Conservation (phyloP, 176 grass and related monocot genomes). For the Metroxylon sagu region DNA sequence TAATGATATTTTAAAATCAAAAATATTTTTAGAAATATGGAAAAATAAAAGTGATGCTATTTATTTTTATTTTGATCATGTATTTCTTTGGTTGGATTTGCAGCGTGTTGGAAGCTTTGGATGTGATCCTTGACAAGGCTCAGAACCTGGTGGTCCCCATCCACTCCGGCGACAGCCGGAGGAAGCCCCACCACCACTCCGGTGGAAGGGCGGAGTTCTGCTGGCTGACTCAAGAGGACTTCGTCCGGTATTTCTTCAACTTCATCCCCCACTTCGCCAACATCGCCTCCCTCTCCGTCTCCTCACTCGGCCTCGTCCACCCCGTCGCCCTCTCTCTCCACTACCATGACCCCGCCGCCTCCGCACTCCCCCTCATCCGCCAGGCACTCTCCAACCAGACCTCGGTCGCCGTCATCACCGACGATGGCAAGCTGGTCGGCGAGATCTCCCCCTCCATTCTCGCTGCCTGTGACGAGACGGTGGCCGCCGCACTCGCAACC, state of each 20-base stretch:
- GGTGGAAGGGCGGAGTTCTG: slow-evolving; percentile 30
- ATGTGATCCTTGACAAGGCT: slow-evolving; percentile 51
- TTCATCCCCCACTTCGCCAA: slow-evolving; percentile 47
- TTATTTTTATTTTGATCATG: not conserved
- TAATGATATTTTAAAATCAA: no score
- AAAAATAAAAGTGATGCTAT: no score
- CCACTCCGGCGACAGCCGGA: slow-evolving; percentile 2
- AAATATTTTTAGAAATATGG: no score
- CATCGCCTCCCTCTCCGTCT: slow-evolving; percentile 29
- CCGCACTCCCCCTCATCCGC: slow-evolving; percentile 29
- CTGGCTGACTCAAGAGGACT: slow-evolving; percentile 69
- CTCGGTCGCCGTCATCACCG: slow-evolving; percentile 39
- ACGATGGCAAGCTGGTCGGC: slow-evolving; percentile 19
- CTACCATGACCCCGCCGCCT: slow-evolving; percentile 13
- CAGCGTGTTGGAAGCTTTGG: slow-evolving; percentile 53
- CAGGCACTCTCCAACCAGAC: slow-evolving; percentile 22
- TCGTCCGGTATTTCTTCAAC: slow-evolving; percentile 60
- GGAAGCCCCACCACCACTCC: slow-evolving; percentile 4
- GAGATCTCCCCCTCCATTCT: slow-evolving; percentile 64
- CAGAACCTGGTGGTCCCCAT: slow-evolving; percentile 47
- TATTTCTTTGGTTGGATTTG: not conserved
- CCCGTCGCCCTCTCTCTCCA: slow-evolving; percentile 22
- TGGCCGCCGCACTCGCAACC: slow-evolving; percentile 32
- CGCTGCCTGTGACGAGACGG: slow-evolving; percentile 23
- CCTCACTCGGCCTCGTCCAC: slow-evolving; percentile 44